Evolutionary conservation across 306 rosid species (phyloP).

Genomic region (Ochetophila trinervis): DNA sequence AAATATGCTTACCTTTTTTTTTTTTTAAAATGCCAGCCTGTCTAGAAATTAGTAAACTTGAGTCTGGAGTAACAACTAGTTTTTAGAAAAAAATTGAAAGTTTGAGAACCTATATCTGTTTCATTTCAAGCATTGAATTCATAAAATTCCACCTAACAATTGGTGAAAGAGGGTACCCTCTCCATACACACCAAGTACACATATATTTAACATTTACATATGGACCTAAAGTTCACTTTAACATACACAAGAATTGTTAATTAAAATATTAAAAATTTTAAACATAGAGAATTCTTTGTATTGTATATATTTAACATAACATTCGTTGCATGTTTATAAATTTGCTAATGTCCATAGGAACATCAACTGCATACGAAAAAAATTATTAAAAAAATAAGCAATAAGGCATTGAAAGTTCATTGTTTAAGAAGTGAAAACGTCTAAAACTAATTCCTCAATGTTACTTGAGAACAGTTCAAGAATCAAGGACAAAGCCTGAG

Average conservation of each 20-base stretch:
- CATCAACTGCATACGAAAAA: constrained; percentile 59
- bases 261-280: no score
- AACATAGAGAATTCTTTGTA: no score
- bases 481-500: not conserved
- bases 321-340: constrained; percentile 72
- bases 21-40: no score
- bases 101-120: no score
- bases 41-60: no score
- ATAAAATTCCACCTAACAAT: not conserved
- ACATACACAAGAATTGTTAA: no score
- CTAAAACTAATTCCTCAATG: not conserved
- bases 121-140: not conserved
- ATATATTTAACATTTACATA: no score
- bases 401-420: constrained; percentile 7
- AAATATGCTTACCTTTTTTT: no score
- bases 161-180: not conserved
- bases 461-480: constrained; percentile 5
- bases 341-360: constrained; percentile 76
- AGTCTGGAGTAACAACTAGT: no score
- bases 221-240: no score
- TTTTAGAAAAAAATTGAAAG: no score
- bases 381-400: constrained; percentile 4
- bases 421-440: not conserved
- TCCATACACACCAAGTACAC: no score
- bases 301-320: constrained; percentile 21